Evolutionary conservation across 2,329 filamentous ascomycete genomes (phyloP), one percentile per base, ranked within the genome.

Genomic region (Verticillium albo-atrum): DNA sequence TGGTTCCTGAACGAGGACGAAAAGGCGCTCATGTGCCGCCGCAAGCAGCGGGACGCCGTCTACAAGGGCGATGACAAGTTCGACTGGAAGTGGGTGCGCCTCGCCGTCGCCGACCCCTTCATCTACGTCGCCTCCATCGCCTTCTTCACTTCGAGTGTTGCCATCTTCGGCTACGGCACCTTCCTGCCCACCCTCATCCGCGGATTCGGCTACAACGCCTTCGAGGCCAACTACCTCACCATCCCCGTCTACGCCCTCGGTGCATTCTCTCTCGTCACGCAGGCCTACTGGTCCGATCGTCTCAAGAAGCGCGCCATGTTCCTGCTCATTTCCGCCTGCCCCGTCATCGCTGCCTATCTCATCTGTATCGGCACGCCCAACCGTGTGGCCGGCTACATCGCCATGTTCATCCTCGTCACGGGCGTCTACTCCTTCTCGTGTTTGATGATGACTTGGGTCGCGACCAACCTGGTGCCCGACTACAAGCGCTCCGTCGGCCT

Each of bases 1-100:
- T 75, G 72, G 61, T 82, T 79, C 66, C 70, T 83, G 12, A 74
- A 70, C 2, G 64, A 72, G 0, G 68, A 76, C 1, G 77, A 82
- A 58, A 75, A 66, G 14, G 58, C 59, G 20, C 64, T 70, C 47
- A 58, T 71, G 26, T 61, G 62, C 35, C 62, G 61, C 10, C 65
- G 68, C 35, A 64, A 70, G 54, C 59, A 63, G 37, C 65, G 65
- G 26, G 63, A 64, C 52, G 68, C 67, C 27, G 64, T 68, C 61
- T 69, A 70, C 55, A 66, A 66, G 61, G 73, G 72, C 50, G 64
- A 67, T 26, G 67, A 70, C 27, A 64, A 67, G 32, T 68, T 72
- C 34, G 65, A 67, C 37, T 64, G 66, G 67, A 65, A 67, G n/a
- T 70, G 65, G 54, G 65, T 69, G 6, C 65, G 63, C 47, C 63